phyloP scores from a whole-genome alignment of 495 filamentous ascomycete genomes.

The Parathielavia appendiculata region DNA sequence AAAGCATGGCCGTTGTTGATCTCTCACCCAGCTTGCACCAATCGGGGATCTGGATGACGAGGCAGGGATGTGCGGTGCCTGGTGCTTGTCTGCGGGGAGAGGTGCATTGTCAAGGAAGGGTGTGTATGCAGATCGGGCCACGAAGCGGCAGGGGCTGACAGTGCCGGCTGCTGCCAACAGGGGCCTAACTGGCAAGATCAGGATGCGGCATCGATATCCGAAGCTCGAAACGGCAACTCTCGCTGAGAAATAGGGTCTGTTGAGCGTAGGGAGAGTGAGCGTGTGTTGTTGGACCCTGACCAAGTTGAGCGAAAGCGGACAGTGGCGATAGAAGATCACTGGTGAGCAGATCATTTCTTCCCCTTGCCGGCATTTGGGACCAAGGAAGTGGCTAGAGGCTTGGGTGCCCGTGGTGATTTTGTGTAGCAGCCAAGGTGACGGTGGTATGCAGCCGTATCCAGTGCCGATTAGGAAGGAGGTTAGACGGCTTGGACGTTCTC shows the following conservation, averaged over 20 bases:
- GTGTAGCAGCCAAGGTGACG: slow-evolving; percentile 6
- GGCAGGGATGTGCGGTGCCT: slow-evolving; percentile 32
- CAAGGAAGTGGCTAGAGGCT: slow-evolving; percentile 8
- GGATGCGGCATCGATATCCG: slow-evolving; percentile 5
- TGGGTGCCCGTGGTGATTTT: slow-evolving; percentile 5
- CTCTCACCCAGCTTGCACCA: slow-evolving; percentile 35
- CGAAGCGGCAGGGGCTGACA: slow-evolving; percentile 19
- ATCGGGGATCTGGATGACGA: slow-evolving; percentile 30
- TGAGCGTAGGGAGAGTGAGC: slow-evolving; percentile 19
- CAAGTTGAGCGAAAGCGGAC: background rate
- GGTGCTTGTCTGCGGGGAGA: slow-evolving; percentile 18
- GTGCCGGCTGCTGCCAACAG: slow-evolving; percentile 11
- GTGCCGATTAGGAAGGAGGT: slow-evolving; percentile 13
- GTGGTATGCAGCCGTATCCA: slow-evolving; percentile 7
- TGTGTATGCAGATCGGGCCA: slow-evolving; percentile 28
- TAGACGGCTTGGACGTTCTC: slow-evolving; percentile 14
- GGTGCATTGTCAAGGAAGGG: slow-evolving; percentile 15
- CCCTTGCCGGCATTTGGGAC: slow-evolving; percentile 26
- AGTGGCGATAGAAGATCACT: slow-evolving; percentile 23
- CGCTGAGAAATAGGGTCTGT: slow-evolving; percentile 16
- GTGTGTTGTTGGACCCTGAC: background rate
- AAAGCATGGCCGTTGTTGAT: slow-evolving; percentile 48
- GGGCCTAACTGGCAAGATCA: slow-evolving; percentile 13
- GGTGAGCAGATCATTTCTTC: slow-evolving; percentile 28
- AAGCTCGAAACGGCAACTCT: slow-evolving; percentile 12